Evolutionary conservation across 352 stramenopile species (phyloP).

Genomic region (Phytophthora sansomeana): DNA sequence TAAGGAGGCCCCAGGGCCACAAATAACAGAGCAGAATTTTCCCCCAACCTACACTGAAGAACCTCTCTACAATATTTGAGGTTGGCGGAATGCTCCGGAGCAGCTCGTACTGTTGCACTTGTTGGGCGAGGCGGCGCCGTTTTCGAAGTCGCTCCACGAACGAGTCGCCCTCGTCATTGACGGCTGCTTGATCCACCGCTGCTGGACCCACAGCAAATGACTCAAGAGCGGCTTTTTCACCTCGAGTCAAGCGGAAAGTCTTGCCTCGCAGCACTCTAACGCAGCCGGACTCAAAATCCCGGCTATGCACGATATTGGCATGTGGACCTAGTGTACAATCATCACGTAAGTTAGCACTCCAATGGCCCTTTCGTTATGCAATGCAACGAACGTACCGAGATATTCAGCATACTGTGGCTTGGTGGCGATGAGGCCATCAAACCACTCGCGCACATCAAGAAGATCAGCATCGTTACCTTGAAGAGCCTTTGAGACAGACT

Average conservation of each 20-base stretch:
- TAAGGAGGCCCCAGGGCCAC: no score
- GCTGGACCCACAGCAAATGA: not conserved
- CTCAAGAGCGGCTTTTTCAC: not conserved
- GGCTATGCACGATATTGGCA: not conserved
- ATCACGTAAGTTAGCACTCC: no score
- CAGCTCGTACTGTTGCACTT: conserved; percentile 1
- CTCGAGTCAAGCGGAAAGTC: not conserved
- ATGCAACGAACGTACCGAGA: conserved; percentile 11
- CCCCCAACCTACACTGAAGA: no score
- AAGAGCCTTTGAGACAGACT: conserved; percentile 11
- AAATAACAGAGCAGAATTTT: no score
- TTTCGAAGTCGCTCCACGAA: conserved; percentile 19
- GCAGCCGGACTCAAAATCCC: not conserved
- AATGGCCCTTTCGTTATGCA: no score
- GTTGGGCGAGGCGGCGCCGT: not conserved
- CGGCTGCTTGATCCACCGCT: no score
- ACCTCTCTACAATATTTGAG: conserved; percentile 14
- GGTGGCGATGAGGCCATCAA: conserved; percentile 14
- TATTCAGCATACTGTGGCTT: conserved; percentile 6
- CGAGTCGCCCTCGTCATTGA: not conserved
- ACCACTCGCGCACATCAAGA: conserved; percentile 6
- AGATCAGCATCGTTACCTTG: conserved; percentile 2
- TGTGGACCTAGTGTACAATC: not conserved
- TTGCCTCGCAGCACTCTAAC: not conserved
- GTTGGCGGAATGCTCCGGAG: conserved; percentile 17